phyloP scores from a whole-genome alignment of 176 grass and related monocot genomes.

The Ensete glaucum region DNA sequence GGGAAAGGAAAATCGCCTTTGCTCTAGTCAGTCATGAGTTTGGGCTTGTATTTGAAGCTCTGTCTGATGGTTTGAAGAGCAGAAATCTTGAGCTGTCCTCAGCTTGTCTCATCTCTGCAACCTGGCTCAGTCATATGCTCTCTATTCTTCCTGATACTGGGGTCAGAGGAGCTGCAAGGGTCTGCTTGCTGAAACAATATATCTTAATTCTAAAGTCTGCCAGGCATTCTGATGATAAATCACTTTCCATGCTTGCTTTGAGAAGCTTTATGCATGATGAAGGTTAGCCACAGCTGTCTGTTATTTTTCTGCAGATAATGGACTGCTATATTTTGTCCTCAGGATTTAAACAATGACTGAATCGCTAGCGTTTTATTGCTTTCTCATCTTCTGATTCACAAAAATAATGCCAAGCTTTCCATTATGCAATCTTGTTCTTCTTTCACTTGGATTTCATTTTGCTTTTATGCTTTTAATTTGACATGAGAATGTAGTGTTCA shows the following conservation, averaged over 20 bases:
- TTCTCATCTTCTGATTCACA: background rate
- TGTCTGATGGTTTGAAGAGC: slow-evolving; percentile 43
- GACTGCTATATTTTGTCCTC: background rate
- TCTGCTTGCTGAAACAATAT: slow-evolving; percentile 51
- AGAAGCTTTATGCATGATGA: slow-evolving; percentile 66
- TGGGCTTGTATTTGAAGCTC: slow-evolving; percentile 55
- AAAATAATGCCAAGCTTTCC: background rate
- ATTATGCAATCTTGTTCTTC: background rate
- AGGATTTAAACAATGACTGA: background rate
- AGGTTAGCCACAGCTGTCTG: slow-evolving; percentile 12
- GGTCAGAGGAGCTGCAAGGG: slow-evolving; percentile 44
- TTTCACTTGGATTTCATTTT: background rate
- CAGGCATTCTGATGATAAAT: slow-evolving; percentile 50
- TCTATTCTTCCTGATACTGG: slow-evolving; percentile 58
- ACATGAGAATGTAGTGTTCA: background rate
- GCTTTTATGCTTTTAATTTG: background rate
- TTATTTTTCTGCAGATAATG: background rate
- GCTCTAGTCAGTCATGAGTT: slow-evolving; percentile 65
- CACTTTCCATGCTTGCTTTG: slow-evolving; percentile 50
- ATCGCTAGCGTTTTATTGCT: background rate
- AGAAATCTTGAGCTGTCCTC: slow-evolving; percentile 45
- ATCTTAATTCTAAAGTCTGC: slow-evolving; percentile 49
- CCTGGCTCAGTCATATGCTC: slow-evolving; percentile 59
- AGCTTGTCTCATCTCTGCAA: slow-evolving; percentile 46
- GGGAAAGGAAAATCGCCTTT: slow-evolving; percentile 54